A percentile compares a stretch with the other conserved stretches of the same genome.
These are phyloP conservation scores for Cryptococcus sp. DNA, from an alignment of 1,284 basidiomycete species.

Conservation along the genomic window DNA sequence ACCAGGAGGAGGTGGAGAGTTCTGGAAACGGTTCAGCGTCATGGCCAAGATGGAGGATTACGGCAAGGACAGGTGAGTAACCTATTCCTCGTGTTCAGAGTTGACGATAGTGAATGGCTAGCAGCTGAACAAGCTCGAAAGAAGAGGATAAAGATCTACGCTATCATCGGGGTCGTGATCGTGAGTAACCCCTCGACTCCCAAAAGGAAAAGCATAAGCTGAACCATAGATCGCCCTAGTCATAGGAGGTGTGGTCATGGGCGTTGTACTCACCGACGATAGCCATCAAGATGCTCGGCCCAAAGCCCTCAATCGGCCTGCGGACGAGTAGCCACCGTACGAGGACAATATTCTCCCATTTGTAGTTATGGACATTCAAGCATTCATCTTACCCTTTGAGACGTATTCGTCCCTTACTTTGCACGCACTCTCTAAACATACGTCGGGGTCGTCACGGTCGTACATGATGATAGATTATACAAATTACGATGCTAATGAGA, in stretches of 20 bases:
- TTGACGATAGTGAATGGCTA: conserved; percentile 23
- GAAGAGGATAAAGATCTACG: not conserved
- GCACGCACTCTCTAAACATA: too few species aligned
- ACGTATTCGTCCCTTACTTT: too few species aligned
- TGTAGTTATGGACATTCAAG: too few species aligned
- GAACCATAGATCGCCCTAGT: not conserved
- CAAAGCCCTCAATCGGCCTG: not conserved
- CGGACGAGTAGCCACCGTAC: not conserved
- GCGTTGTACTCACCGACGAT: not conserved
- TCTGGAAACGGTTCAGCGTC: conserved; percentile 42
- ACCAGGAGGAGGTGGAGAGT: conserved; percentile 27
- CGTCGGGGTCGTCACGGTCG: not conserved
- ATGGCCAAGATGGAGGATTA: conserved; percentile 22
- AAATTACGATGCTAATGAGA: not conserved
- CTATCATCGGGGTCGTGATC: conserved; percentile 1
- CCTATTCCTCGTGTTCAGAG: not conserved
- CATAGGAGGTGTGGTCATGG: not conserved
- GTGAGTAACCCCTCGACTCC: not conserved
- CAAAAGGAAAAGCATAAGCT: not conserved
- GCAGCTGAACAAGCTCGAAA: conserved; percentile 14
- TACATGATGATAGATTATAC: not conserved
- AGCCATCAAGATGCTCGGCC: not conserved
- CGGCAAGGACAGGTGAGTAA: conserved; percentile 21
- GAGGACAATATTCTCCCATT: too few species aligned
- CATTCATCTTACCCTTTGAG: too few species aligned